phyloP scores from a whole-genome alignment of 2,329 filamentous ascomycete species.

The Monosporascus sp. region DNA sequence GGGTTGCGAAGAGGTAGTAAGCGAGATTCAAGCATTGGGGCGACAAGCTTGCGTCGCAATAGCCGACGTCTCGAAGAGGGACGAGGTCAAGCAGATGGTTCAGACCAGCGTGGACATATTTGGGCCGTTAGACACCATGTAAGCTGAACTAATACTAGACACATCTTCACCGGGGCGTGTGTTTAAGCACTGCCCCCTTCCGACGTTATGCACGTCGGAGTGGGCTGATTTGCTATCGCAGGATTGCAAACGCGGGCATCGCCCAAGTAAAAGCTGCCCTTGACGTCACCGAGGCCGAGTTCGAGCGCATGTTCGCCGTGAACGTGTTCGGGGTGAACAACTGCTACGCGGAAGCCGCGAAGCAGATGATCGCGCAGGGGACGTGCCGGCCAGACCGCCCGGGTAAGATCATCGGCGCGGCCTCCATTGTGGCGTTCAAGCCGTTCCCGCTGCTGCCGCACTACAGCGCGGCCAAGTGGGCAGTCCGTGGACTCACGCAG shows the following conservation, averaged over 20 bases:
- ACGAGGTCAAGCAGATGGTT: conserved; percentile 47
- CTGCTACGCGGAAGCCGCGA: conserved; percentile 58
- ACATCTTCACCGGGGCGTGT: neutral
- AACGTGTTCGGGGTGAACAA: conserved; percentile 63
- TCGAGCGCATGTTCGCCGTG: conserved; percentile 55
- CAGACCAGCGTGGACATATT: conserved; percentile 44
- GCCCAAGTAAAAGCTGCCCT: conserved; percentile 51
- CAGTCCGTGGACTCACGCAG: conserved; percentile 61
- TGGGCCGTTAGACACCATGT: conserved; percentile 42
- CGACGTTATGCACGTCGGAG: neutral
- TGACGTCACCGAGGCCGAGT: conserved; percentile 51
- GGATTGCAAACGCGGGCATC: conserved; percentile 59
- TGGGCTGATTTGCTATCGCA: conserved; percentile 27
- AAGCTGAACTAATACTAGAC: conserved; percentile 1
- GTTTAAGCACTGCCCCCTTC: neutral
- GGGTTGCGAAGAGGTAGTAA: conserved; percentile 46
- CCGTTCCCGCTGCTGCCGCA: conserved; percentile 53
- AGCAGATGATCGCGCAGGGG: conserved; percentile 59
- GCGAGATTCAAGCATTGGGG: conserved; percentile 47
- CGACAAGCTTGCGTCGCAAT: conserved; percentile 48
- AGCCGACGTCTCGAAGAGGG: conserved; percentile 56
- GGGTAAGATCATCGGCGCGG: conserved; percentile 46
- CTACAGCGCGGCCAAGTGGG: conserved; percentile 62
- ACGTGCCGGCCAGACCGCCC: conserved; percentile 28
- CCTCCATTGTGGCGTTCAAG: conserved; percentile 55